Percentiles rank a stretch among this genome's conserved stretches.
Conservation (phyloP, 768 basidiomycete genomes). For the Auricularia heimuer region DNA sequence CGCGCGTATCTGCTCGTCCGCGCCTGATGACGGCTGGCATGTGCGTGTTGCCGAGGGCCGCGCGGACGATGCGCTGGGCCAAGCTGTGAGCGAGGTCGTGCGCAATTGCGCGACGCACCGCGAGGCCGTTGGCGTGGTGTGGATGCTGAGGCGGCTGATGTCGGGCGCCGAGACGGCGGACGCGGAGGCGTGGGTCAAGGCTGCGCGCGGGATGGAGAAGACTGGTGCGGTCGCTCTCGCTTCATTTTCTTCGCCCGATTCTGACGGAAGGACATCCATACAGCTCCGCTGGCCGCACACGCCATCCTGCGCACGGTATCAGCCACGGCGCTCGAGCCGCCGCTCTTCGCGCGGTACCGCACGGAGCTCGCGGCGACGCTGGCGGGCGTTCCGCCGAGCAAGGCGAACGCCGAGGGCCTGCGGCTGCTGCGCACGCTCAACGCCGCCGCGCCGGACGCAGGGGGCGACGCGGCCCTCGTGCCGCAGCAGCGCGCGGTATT, state of each 20-base stretch:
- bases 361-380: slow-evolving; percentile 85
- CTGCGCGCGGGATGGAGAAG: slow-evolving; percentile 57
- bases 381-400: slow-evolving; percentile 50
- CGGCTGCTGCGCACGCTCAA: slow-evolving; percentile 56
- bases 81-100: background rate
- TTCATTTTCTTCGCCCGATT: background rate
- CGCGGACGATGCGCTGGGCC: background rate
- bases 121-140: slow-evolving; percentile 42
- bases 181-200: slow-evolving; percentile 64
- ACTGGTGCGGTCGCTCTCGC: slow-evolving; percentile 35
- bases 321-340: slow-evolving; percentile 54
- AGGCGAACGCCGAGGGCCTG: slow-evolving; percentile 63
- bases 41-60: slow-evolving; percentile 26
- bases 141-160: slow-evolving; percentile 50
- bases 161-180: slow-evolving; percentile 52
- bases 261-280: background rate
- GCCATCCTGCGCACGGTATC: slow-evolving; percentile 56
- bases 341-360: slow-evolving; percentile 66
- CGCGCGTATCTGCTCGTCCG: slow-evolving; percentile 53
- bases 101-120: background rate
- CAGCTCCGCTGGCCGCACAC: slow-evolving; percentile 58
- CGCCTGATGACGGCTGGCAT: slow-evolving; percentile 44
- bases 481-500: slow-evolving; percentile 80
- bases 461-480: slow-evolving; percentile 75
- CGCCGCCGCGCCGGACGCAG: slow-evolving; percentile 63